Evolutionary conservation across 2,329 filamentous ascomycete genomes (phyloP), one percentile per base, ranked within the genome.

Genomic region (Alternaria sp.): DNA sequence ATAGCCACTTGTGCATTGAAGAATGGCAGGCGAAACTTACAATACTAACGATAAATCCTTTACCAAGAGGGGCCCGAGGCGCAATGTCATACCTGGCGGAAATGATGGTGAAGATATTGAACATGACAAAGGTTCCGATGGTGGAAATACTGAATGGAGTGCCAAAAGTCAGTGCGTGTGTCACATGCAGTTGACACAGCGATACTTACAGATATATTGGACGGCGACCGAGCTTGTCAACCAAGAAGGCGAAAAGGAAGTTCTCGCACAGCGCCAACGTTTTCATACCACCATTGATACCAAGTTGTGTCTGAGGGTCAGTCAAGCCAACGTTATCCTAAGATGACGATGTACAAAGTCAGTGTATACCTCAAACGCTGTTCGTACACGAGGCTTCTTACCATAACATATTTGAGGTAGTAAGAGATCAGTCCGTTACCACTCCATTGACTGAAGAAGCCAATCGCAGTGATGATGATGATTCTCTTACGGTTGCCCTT

Each of bases 181-280:
- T 36, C 34, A n/a, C 34, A 16, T 36, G 34, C 34, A 8, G 34
- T 36, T 36, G 4, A 9, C 14, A 36, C 14, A 16, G 12, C 12
- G 34, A 36, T 14, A 5, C 12, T 36, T 36, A 36, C 34, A 84
- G 69, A 69, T 81, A 84, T 2, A 84, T 76, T 20, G 74, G 74
- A 6, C 82, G 77, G 4, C 83, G 79, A 16, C 82, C 81, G 14
- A 44, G 44, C 71, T 74, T 66, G 82, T 81, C 40, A 78, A 79
- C 36, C 75, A 75, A 50, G 79, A 78, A 54, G 7, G 66, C 58
- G 27, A 61, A 62, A 14, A 61, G 32, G 54, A 79, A 79, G 58
- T 44, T 80, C 71, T 57, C 79, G 59, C 65, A 62, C 5, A 36
- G 80, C 50, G 80, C 81, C 69, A 79, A 77, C 48, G 82, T 76